phyloP scores from a whole-genome alignment of 2,329 filamentous ascomycete species.

The Curvularia hawaiiensis region DNA sequence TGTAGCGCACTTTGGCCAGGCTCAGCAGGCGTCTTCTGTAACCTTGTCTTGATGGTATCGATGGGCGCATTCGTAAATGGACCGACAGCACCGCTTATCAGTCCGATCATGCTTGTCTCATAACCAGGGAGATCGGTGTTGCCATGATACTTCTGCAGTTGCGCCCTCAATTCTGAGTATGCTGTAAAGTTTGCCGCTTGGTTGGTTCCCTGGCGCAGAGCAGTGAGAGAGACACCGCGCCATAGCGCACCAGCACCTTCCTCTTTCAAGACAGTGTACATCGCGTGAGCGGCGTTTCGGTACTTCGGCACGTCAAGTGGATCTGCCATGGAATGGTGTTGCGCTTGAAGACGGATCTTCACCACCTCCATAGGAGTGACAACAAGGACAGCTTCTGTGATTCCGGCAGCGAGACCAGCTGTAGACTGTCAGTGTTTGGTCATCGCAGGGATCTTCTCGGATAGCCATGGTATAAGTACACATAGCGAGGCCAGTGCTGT shows the following conservation, averaged over 20 bases:
- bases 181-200: conserved; percentile 97
- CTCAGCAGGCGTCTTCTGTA: conserved; percentile 87
- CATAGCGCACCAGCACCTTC: conserved; percentile 89
- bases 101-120: conserved; percentile 88
- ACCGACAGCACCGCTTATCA: conserved; percentile 92
- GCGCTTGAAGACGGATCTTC: conserved; percentile 97
- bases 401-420: conserved; percentile 89
- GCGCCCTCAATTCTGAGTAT: conserved; percentile 89
- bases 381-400: conserved; percentile 94
- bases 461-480: background rate
- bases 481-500: background rate
- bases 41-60: conserved; percentile 96
- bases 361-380: conserved; percentile 99
- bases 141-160: conserved; percentile 74
- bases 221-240: conserved; percentile 91
- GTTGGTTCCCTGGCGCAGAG: conserved; percentile 92
- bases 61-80: conserved; percentile 97
- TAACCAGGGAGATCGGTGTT: conserved; percentile 78
- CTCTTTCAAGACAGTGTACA: conserved; percentile 89
- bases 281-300: conserved; percentile 83
- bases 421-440: conserved; percentile 20
- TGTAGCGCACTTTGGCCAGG: conserved; percentile 79
- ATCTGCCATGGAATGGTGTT: conserved; percentile 97
- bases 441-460: background rate
- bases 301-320: conserved; percentile 97